Evolutionary conservation across 345 rosid genomes (phyloP).

Genomic region (Salix arbutifolia): DNA sequence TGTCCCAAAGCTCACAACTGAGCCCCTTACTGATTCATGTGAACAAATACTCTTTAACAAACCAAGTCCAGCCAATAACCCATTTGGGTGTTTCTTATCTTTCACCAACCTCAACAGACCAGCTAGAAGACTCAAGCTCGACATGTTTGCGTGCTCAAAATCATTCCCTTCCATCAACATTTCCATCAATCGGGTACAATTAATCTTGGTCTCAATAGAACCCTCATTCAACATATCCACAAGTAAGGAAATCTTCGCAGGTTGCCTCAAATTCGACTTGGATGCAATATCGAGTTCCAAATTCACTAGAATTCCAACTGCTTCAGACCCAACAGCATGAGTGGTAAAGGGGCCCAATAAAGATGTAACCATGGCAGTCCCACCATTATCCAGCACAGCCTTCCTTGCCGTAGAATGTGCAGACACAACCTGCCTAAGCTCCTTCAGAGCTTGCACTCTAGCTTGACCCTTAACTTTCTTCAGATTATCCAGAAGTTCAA

Average conservation of each 20-base stretch:
- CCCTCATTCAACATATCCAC: conserved; percentile 72
- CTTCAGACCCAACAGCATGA: conserved; percentile 71
- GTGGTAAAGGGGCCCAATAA: conserved; percentile 64
- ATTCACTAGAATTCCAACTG: conserved; percentile 58
- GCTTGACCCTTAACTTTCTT: conserved; percentile 66
- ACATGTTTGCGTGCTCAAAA: conserved; percentile 25
- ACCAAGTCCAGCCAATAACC: conserved; percentile 22
- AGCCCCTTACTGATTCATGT: conserved; percentile 20
- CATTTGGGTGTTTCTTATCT: conserved; percentile 26
- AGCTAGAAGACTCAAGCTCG: conserved; percentile 31
- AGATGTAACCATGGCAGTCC: conserved; percentile 43
- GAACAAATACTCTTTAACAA: conserved; percentile 23
- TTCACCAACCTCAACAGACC: conserved; percentile 31
- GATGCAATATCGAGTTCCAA: conserved; percentile 55
- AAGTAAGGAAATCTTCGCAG: conserved; percentile 56
- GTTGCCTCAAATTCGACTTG: conserved; percentile 54
- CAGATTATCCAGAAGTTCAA: conserved; percentile 48
- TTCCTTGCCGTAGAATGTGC: conserved; percentile 49
- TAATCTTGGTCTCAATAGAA: conserved; percentile 56
- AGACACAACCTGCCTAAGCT: conserved; percentile 49
- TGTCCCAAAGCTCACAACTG: conserved; percentile 26
- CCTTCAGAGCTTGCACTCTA: conserved; percentile 59
- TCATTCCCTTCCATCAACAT: conserved; percentile 50
- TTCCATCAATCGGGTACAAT: conserved; percentile 50
- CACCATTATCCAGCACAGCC: conserved; percentile 52